phyloP scores from a whole-genome alignment of 805 yeast species.

The Lachancea sp. region DNA sequence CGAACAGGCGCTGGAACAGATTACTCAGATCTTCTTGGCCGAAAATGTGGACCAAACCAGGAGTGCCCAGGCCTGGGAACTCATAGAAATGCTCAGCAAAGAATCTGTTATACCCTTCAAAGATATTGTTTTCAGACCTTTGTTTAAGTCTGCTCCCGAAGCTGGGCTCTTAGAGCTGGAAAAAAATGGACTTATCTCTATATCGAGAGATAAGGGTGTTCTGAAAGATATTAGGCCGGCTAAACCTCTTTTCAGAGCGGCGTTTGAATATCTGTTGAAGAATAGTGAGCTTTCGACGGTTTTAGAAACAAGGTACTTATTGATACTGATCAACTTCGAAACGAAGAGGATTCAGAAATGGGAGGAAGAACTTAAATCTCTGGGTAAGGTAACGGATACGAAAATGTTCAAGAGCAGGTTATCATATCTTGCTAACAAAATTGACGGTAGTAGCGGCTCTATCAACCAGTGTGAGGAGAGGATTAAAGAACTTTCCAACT shows the following conservation, averaged over 20 bases:
- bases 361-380: constrained; percentile 65
- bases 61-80: constrained; percentile 81
- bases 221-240: constrained; percentile 64
- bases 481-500: constrained; percentile 2
- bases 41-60: constrained; percentile 48
- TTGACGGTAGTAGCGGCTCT: constrained; percentile 50
- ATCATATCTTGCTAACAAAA: constrained; percentile 60
- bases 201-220: constrained; percentile 73
- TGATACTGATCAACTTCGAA: constrained; percentile 51
- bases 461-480: constrained; percentile 41
- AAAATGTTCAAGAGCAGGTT: constrained; percentile 57
- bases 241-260: constrained; percentile 76
- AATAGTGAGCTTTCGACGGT: constrained; percentile 52
- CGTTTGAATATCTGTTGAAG: constrained; percentile 58
- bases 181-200: constrained; percentile 65
- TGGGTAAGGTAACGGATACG: constrained; percentile 45
- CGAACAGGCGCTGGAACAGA: constrained; percentile 78
- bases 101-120: constrained; percentile 42
- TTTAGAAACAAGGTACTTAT: constrained; percentile 58
- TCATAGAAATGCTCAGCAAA: constrained; percentile 58
- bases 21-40: constrained; percentile 68
- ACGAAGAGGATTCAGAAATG: constrained; percentile 51
- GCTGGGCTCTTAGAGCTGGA: constrained; percentile 65
- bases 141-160: constrained; percentile 52
- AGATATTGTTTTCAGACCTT: constrained; percentile 49